Evolutionary conservation across 441 rosid species (phyloP), one percentile per base, ranked within the genome.

Genomic region (Erodium moschatum): DNA sequence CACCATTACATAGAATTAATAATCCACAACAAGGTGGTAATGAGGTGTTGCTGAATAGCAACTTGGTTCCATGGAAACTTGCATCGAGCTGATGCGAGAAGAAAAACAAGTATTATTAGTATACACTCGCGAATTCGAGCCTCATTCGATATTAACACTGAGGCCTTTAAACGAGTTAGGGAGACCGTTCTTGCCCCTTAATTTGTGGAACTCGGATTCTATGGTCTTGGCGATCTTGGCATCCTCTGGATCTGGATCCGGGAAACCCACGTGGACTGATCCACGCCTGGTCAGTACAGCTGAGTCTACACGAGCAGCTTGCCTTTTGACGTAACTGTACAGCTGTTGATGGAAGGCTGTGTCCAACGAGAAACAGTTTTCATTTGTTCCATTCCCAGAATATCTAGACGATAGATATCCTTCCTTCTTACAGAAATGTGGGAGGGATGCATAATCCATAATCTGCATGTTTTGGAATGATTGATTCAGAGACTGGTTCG

Each of bases 161-260:
- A 81, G 77, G 67, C 84, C 73, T 29, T 76, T 85, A 50, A 79
- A 52, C 50, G 82, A 67, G 68, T 76, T 67, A 46, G 72, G 67
- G 6, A 81, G 70, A 54, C 87, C 79, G 48, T 81, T 84, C 74
- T 72, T 67, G 69, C 74, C 75, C 31, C 85, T 84, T 9, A 88
- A 82, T 79, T 77, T 81, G 66, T 88, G 93, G 73, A 94, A 73
- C 82, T 88, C 91, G 0, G 86, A 77, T 79, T 89, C 90, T 21
- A 91, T 85, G 44, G 86, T 85, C 81, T 77, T 75, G 8, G 81
- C 81, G 18, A 93, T 87, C 74, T 76, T 78, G 70, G 74, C 77
- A n/a, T 87, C 96, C 40, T 82, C 86, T 0, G 82, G 82, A 72
- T 79, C 87, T 16, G 85, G 86, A 69, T 82, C 82, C 1, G 87